phyloP scores from a whole-genome alignment of 202 grass and related monocot genomes.

The Cymbopogon flexuosus region DNA sequence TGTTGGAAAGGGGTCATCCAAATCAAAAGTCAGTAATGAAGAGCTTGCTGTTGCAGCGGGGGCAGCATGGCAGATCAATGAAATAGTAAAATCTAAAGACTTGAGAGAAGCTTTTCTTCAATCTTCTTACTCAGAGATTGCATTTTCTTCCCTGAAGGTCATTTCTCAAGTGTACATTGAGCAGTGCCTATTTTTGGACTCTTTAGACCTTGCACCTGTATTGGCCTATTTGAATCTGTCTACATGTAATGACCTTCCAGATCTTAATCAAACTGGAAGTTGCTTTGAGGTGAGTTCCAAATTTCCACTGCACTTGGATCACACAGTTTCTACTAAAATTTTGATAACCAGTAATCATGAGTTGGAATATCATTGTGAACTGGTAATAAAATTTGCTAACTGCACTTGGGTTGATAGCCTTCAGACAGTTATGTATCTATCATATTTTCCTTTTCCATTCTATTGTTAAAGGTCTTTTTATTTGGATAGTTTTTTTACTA shows the following conservation, averaged over 20 bases:
- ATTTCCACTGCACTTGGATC: background rate
- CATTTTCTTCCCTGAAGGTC: slow-evolving; percentile 61
- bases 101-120: slow-evolving; percentile 53
- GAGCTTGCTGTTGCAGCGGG: slow-evolving; percentile 54
- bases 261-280: slow-evolving; percentile 38
- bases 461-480: background rate
- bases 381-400: background rate
- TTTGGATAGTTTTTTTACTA: background rate
- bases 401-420: slow-evolving; percentile 1
- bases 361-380: background rate
- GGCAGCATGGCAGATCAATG: slow-evolving; percentile 77
- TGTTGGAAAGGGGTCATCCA: slow-evolving; percentile 44
- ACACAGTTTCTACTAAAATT: background rate
- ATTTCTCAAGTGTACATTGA: slow-evolving; percentile 67
- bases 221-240: slow-evolving; percentile 64
- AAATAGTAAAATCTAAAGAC: slow-evolving; percentile 52
- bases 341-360: slow-evolving; percentile 5
- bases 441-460: background rate
- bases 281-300: slow-evolving; percentile 51
- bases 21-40: slow-evolving; percentile 32
- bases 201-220: slow-evolving; percentile 53
- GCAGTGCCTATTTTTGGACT: slow-evolving; percentile 52
- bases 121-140: slow-evolving; percentile 52
- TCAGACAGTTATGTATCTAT: background rate
- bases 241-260: slow-evolving; percentile 47